These are phyloP conservation scores for Alliaria petiolata DNA, from an alignment of 345 rosid genomes.

Conservation along the genomic window DNA sequence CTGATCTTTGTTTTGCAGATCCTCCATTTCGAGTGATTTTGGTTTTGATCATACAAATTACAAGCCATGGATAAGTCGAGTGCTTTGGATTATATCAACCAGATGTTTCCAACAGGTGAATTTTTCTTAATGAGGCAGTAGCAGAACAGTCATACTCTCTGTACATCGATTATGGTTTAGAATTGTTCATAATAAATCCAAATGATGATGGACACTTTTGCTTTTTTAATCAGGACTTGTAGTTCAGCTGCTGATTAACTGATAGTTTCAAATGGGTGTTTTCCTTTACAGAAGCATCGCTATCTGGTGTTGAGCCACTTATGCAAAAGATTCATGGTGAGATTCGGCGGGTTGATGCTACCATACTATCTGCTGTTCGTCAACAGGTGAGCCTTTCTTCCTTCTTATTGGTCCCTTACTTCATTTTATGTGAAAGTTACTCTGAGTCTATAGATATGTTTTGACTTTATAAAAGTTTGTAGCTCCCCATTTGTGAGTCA, in stretches of 20 bases:
- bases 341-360: constrained; percentile 92
- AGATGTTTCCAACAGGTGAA: constrained; percentile 95
- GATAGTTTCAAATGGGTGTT: constrained; percentile 5
- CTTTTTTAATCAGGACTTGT: background rate
- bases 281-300: constrained; percentile 79
- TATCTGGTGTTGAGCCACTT: constrained; percentile 94
- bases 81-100: constrained; percentile 94
- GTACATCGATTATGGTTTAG: background rate
- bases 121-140: background rate
- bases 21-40: constrained; percentile 14
- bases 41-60: constrained; percentile 6
- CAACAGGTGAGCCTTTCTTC: constrained; percentile 58
- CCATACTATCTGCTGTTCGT: constrained; percentile 90
- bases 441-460: background rate
- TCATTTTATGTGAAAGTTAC: background rate
- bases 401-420: background rate
- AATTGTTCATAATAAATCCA: background rate
- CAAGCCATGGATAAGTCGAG: constrained; percentile 84
- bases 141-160: background rate
- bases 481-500: background rate
- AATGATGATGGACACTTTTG: background rate
- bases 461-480: background rate
- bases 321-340: constrained; percentile 96
- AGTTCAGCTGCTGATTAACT: constrained; percentile 2
- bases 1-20: constrained; percentile 25